Evolutionary conservation across 2,329 filamentous ascomycete genomes (phyloP), one percentile per base, ranked within the genome.

Genomic region (Aspergillus unguis): DNA sequence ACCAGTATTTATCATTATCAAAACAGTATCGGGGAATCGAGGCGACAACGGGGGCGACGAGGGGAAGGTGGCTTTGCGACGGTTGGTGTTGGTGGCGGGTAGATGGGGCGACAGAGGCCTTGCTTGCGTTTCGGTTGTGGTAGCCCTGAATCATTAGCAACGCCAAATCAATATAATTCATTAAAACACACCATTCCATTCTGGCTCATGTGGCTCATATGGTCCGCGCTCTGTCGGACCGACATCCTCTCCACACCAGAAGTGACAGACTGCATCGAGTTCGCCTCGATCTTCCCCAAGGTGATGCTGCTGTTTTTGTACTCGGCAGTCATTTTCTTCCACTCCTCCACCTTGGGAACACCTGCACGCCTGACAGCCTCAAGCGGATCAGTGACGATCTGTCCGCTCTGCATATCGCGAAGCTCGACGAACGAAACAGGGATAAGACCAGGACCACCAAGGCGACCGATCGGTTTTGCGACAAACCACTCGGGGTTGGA

Each of bases 301-400:
- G 92, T 92, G 68, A 99, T 97, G 74, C 94, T 97, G 71, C 92
- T 96, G 70, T 97, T 96, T 78, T 99, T 99, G 75, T 99, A 99
- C 59, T 96, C 92, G 51, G 92, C 92, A 0, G 94, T 92, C 90
- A 96, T 96, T 75, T 95, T 95, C 78, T 99, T 99, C 94, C 94
- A 99, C 65, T 99, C 94, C 68, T 99, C 94, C 3, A 99, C 94
- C 65, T 86, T 87, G 9, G 94, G 94, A 6, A 99, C 92, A 23
- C 92, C 92, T 1, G 94, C 94, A 62, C 86, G 85, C 63, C 85
- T 84, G 51, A 99, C 90, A 1, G 94, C 92, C 29, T 92, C 92
- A 27, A 88, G 80, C 0, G 92, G 85, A 70, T 97, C 90, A 17
- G 82, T 72, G 1, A 96, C 90, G 0, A 92, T 82, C 61, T 88